Conservation (phyloP, 176 grass and related monocot species). For the Dendrocalamus sinicus region DNA sequence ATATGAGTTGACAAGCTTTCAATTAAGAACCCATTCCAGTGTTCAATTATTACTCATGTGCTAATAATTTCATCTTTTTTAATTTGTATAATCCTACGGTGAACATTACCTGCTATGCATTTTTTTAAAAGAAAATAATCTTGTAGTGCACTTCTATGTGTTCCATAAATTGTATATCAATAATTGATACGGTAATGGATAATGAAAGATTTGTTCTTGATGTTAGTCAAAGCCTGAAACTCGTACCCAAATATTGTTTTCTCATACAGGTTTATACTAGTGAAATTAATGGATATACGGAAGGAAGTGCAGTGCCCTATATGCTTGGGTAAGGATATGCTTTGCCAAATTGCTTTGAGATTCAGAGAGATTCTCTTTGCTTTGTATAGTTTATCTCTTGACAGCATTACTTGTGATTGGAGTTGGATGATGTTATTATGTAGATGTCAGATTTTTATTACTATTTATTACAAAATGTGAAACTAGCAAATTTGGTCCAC, state of each 20-base stretch:
- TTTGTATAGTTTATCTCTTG: constrained; percentile 20
- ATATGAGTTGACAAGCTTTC: neutral
- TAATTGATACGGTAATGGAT: constrained; percentile 20
- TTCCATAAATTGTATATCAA: constrained; percentile 32
- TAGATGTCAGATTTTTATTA: constrained; percentile 12
- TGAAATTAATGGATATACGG: constrained; percentile 65
- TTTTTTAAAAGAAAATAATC: neutral
- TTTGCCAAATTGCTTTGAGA: constrained; percentile 31
- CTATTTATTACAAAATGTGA: constrained; percentile 10
- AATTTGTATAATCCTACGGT: neutral
- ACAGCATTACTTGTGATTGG: constrained; percentile 15
- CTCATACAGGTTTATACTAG: constrained; percentile 56
- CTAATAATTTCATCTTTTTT: constrained; percentile 14
- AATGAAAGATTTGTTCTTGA: constrained; percentile 3
- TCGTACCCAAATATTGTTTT: constrained; percentile 28
- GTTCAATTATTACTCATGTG: constrained; percentile 4
- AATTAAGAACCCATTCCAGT: constrained; percentile 15
- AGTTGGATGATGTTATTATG: constrained; percentile 13
- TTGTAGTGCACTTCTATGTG: constrained; percentile 10
- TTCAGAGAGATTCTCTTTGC: constrained; percentile 5
- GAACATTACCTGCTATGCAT: constrained; percentile 25
- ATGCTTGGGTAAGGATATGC: constrained; percentile 63
- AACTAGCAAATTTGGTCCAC: constrained; percentile 19
- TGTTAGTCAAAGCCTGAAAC: constrained; percentile 3
- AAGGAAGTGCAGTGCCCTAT: constrained; percentile 78